Conservation (phyloP, 495 filamentous ascomycete species). For the Hypoxylon subgilvum region DNA sequence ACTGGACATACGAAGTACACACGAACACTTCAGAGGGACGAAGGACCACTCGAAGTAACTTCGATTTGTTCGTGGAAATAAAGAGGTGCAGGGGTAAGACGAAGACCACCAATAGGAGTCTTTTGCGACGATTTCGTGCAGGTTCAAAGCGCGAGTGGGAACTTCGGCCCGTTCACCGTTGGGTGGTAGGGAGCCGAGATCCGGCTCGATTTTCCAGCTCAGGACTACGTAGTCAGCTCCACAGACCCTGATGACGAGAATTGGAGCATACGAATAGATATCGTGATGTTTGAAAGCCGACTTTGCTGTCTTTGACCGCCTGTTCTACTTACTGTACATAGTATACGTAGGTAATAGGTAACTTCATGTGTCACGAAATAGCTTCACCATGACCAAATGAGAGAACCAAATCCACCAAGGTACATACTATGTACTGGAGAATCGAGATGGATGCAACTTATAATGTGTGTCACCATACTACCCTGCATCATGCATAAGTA, state of each 20-base stretch:
- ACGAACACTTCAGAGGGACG: neutral
- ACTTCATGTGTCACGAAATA: neutral
- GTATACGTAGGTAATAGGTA: too few relatives aligned
- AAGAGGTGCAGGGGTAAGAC: neutral
- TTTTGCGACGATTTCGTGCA: conserved; percentile 34
- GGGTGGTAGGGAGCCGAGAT: conserved; percentile 20
- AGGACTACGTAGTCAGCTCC: conserved; percentile 13
- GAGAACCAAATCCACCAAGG: neutral
- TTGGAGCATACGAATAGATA: neutral
- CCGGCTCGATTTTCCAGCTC: conserved; percentile 32
- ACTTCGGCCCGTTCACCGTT: conserved; percentile 34
- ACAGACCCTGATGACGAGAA: conserved; percentile 11
- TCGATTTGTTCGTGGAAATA: conserved; percentile 34
- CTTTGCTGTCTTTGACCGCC: conserved; percentile 3
- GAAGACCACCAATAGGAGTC: conserved; percentile 31
- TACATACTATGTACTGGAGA: too few relatives aligned
- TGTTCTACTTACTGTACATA: too few relatives aligned
- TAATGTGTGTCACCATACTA: neutral
- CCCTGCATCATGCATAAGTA: conserved; percentile 11
- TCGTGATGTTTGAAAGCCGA: neutral
- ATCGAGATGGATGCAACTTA: neutral
- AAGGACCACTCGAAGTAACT: too few relatives aligned
- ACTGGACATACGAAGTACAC: conserved; percentile 17
- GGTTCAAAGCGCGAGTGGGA: conserved; percentile 28
- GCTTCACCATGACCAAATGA: neutral